These are phyloP conservation scores for Gautieria morchelliformis DNA, from an alignment of 768 basidiomycete genomes.

Conservation along the genomic window DNA sequence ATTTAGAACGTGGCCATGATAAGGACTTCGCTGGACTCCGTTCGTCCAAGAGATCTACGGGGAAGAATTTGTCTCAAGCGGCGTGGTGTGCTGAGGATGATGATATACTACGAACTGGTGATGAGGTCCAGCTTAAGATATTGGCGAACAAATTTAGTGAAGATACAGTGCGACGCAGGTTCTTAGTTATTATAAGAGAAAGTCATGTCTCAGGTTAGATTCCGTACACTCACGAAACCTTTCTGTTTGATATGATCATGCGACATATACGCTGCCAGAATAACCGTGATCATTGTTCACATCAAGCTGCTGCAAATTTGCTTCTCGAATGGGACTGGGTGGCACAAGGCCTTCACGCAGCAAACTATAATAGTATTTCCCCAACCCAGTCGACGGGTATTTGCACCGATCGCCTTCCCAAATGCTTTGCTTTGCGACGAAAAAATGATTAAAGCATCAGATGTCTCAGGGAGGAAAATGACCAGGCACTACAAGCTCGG, in stretches of 20 bases:
- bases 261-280: too few relatives aligned
- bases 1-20: background rate
- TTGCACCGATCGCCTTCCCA: background rate
- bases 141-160: background rate
- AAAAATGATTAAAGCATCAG: conserved; percentile 1
- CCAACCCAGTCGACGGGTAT: background rate
- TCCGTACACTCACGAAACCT: too few relatives aligned
- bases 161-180: background rate
- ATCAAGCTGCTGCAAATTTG: background rate
- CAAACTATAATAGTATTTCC: background rate
- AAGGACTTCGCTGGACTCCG: background rate
- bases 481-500: background rate
- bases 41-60: background rate
- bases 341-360: background rate
- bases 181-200: background rate
- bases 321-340: background rate
- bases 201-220: background rate
- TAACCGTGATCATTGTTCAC: too few relatives aligned
- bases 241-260: too few relatives aligned
- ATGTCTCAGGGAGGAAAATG: background rate
- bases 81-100: background rate
- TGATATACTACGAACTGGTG: background rate
- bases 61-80: background rate
- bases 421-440: conserved; percentile 2
- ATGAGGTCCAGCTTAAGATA: background rate